Percentiles rank a stretch among this genome's conserved stretches.
Conservation (phyloP, 2,329 filamentous ascomycete species). For the Chaetomiaceae sp. region DNA sequence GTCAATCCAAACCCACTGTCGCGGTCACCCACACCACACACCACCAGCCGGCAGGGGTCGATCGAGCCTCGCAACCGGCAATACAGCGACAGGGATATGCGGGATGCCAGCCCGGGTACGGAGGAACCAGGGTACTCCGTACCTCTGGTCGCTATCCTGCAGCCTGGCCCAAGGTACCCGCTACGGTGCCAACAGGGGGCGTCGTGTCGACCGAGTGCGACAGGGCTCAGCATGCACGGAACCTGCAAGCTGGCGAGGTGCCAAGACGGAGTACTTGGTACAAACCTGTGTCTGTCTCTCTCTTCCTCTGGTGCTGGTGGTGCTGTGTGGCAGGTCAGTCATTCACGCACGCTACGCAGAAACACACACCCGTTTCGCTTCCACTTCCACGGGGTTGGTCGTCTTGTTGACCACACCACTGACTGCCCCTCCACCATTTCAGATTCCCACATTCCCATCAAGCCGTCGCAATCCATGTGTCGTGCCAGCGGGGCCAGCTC, state of each 20-base stretch:
- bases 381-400: no score
- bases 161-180: slow-evolving; percentile 24
- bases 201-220: slow-evolving; percentile 2
- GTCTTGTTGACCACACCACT: no score
- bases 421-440: no score
- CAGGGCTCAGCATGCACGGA: slow-evolving; percentile 16
- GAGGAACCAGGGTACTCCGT: not conserved
- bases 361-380: no score
- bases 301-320: no score
- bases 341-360: no score
- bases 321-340: no score
- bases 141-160: slow-evolving; percentile 18
- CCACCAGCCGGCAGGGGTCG: slow-evolving; percentile 3
- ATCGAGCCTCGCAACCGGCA: slow-evolving; percentile 12
- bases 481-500: not conserved
- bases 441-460: no score
- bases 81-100: slow-evolving; percentile 1
- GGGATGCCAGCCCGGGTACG: slow-evolving; percentile 2
- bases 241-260: slow-evolving; percentile 9
- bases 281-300: not conserved
- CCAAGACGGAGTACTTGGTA: slow-evolving; percentile 1
- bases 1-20: not conserved
- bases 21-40: slow-evolving; percentile 1
- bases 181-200: slow-evolving; percentile 14
- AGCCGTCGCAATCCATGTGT: no score